Conservation (phyloP, 1,284 basidiomycete species). For the Paramarasmius palmivorus region DNA sequence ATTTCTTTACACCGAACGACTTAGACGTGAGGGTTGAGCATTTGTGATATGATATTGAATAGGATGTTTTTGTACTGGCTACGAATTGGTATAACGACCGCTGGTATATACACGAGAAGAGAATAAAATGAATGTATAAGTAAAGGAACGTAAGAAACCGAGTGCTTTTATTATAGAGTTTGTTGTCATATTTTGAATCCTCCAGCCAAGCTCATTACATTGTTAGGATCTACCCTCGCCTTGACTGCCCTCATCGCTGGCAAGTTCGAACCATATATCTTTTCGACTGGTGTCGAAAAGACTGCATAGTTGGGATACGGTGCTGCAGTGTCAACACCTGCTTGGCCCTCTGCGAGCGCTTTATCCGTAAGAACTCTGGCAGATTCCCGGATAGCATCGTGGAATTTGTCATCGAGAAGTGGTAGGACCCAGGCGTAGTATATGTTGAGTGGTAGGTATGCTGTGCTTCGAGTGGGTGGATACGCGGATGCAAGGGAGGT, state of each 20-base stretch:
- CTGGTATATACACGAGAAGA: too few species aligned
- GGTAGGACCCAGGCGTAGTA: slow-evolving; percentile 42
- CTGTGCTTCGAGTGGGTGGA: slow-evolving; percentile 41
- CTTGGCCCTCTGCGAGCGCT: slow-evolving; percentile 43
- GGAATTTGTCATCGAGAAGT: slow-evolving; percentile 37
- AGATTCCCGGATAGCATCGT: slow-evolving; percentile 38
- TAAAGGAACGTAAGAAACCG: too few species aligned
- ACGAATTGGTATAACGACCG: too few species aligned
- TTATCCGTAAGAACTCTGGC: slow-evolving; percentile 36
- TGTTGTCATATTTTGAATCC: slow-evolving; percentile 40
- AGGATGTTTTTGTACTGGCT: too few species aligned
- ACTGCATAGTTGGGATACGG: slow-evolving; percentile 58
- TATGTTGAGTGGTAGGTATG: slow-evolving; percentile 47
- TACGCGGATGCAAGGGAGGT: slow-evolving; percentile 41
- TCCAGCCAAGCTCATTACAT: slow-evolving; percentile 60
- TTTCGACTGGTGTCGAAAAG: slow-evolving; percentile 40
- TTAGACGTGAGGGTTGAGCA: too few species aligned
- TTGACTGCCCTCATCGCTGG: slow-evolving; percentile 39
- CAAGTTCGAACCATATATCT: slow-evolving; percentile 51
- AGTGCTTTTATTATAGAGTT: too few species aligned
- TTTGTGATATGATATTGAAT: too few species aligned
- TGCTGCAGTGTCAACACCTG: slow-evolving; percentile 33
- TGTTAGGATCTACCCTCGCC: slow-evolving; percentile 43
- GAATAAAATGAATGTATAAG: too few species aligned
- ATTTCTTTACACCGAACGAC: slow-evolving; percentile 40